These are phyloP conservation scores for Canna indica DNA, from an alignment of 176 grass and related monocot species.

Conservation along the genomic window DNA sequence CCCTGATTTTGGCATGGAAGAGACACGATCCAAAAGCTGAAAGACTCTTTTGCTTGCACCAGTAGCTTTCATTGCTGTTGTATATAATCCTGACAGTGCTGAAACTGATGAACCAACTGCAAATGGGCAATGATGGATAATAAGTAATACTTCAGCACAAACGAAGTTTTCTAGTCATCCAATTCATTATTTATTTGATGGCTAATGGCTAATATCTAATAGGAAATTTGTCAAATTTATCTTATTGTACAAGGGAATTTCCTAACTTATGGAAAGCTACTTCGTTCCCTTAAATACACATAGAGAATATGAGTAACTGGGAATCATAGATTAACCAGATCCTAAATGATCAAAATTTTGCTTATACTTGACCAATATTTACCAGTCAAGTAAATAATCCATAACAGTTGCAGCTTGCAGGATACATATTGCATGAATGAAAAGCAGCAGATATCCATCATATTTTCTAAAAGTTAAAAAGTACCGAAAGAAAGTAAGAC, in stretches of 20 bases:
- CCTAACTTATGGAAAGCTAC: background rate
- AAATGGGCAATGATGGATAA: slow-evolving; percentile 8
- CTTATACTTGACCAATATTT: too few relatives aligned
- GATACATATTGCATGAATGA: background rate
- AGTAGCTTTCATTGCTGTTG: slow-evolving; percentile 95
- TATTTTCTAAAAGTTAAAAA: background rate
- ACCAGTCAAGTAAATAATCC: too few relatives aligned
- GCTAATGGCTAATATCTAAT: background rate
- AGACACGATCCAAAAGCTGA: slow-evolving; percentile 76
- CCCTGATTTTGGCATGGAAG: slow-evolving; percentile 64
- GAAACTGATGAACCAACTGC: slow-evolving; percentile 89
- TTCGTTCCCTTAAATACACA: background rate
- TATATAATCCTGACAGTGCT: slow-evolving; percentile 81
- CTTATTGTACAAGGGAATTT: background rate
- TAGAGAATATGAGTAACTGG: background rate
- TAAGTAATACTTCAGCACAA: background rate
- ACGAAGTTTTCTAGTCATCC: background rate
- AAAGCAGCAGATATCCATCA: background rate
- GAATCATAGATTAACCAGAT: background rate
- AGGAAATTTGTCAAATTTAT: background rate
- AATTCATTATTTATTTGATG: background rate
- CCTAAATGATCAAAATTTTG: background rate
- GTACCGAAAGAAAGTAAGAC: background rate
- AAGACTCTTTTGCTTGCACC: slow-evolving; percentile 95
- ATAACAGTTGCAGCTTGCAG: too few relatives aligned